These are phyloP conservation scores for Chlamydomonas eustigma DNA, from an alignment of 139 green algal species.

Conservation along the genomic window DNA sequence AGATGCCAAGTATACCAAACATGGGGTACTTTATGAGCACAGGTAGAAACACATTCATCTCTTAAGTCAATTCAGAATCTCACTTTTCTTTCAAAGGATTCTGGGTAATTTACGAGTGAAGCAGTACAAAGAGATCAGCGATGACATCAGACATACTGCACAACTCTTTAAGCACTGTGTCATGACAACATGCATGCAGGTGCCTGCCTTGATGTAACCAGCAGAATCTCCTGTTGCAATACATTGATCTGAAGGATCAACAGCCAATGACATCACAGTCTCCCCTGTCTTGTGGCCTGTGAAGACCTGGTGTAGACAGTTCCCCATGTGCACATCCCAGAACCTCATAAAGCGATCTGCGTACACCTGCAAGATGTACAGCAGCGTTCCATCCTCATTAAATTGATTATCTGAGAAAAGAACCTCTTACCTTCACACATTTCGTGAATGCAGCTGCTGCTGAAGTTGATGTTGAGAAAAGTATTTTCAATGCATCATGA, in stretches of 20 bases:
- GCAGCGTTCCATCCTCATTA: too few relatives aligned
- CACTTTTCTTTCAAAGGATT: neutral
- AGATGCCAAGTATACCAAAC: too few relatives aligned
- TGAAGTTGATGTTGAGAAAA: too few relatives aligned
- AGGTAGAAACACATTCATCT: too few relatives aligned
- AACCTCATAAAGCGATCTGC: slow-evolving; percentile 39
- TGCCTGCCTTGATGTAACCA: slow-evolving; percentile 44
- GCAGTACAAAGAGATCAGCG: neutral
- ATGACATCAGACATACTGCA: neutral
- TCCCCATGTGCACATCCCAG: slow-evolving; percentile 29
- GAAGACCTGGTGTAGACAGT: slow-evolving; percentile 26
- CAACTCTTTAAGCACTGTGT: neutral
- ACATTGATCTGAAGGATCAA: slow-evolving; percentile 24
- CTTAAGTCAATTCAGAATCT: too few relatives aligned
- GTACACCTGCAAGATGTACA: slow-evolving; percentile 25
- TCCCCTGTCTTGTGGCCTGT: slow-evolving; percentile 23
- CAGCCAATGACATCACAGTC: slow-evolving; percentile 33
- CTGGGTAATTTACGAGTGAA: neutral
- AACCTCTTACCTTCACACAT: too few relatives aligned
- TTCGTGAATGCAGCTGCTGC: too few relatives aligned
- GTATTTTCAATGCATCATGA: too few relatives aligned
- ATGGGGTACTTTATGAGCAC: too few relatives aligned
- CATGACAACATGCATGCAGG: too few relatives aligned
- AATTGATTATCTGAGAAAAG: too few relatives aligned
- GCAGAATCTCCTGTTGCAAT: slow-evolving; percentile 41